Base-by-base conservation (phyloP, 805 yeast genomes). In the Wickerhamomyces hampshirensis region DNA sequence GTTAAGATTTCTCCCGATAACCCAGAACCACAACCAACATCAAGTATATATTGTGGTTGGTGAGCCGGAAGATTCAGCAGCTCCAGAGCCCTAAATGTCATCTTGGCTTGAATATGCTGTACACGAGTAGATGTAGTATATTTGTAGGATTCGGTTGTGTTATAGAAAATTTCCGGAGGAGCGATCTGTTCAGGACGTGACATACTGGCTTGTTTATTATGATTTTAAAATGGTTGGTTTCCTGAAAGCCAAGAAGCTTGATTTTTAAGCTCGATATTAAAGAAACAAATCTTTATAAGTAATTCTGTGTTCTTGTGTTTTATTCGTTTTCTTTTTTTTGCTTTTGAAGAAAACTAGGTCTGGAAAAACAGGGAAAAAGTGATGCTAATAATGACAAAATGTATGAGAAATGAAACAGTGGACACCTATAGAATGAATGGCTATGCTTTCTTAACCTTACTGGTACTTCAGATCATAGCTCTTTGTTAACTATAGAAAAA, bases 11-110 rank as follows among this genome's bases (percentile, higher is more conserved):
- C 98, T 5, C 98, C 98, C 26, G 93, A 80, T 13, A 93, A 71
- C 0, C 98, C 98, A 0, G 97, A 88, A 3, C 98, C 98, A 68
- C 98, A 93, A 12, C 98, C 98, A 24, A 93, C 73, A 70, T 93
- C 98, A 14, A 93, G 72, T 9, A 93, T 58, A 51, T 80, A 80
- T 48, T 85, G 83, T 26, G 62, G 69, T 6, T 23, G 21, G 63
- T 66, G 2, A 77, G 75, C 34, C 12, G 41, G 39, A 27, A 93
- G 62, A 57, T 88, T 85, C 38, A 93, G 65, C 26, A 93, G 67
- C 51, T 93, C 98, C 31, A 93, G 66, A 0, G 98, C 96, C 50
- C 98, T 71, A 30, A 91, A 69, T 0, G 98, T 88, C 98, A 93
- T 93, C 58, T 86, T 84, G 3, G 98, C 98, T 62, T 93, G 98